Conservation (phyloP, 192 early-diverging fungal species). For the Coemansia sp. region DNA sequence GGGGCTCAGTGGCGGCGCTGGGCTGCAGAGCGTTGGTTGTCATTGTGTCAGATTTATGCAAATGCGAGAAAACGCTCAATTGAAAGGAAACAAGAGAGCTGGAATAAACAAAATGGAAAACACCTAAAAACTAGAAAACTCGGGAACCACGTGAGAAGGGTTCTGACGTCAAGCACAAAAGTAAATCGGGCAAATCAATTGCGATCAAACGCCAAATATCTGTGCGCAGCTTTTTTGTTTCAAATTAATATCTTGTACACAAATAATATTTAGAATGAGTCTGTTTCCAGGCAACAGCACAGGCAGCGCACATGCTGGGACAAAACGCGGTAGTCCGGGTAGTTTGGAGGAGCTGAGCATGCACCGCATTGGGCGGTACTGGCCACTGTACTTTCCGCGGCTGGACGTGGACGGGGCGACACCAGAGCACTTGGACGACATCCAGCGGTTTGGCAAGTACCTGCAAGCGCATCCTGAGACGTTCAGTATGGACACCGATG, state of each 20-base stretch:
- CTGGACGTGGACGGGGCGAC: conserved; percentile 18
- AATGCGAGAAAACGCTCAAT: not conserved
- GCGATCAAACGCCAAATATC: not conserved
- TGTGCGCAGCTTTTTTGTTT: not conserved
- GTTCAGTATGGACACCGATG: conserved; percentile 46
- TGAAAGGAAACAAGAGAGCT: not conserved
- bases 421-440: conserved; percentile 23
- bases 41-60: not conserved
- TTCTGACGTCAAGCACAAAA: not conserved
- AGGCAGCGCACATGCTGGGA: conserved; percentile 4
- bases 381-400: conserved; percentile 51
- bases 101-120: not conserved
- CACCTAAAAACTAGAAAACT: not conserved
- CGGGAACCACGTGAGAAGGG: not conserved
- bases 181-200: not conserved
- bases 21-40: not conserved
- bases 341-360: conserved; percentile 15
- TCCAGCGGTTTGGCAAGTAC: conserved; percentile 34
- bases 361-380: conserved; percentile 37
- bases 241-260: not conserved
- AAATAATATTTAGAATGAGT: not conserved
- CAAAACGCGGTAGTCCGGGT: conserved; percentile 20
- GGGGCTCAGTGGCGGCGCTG: not conserved
- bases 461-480: conserved; percentile 32
- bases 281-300: not conserved